Evolutionary conservation across 139 green algal genomes (phyloP), one percentile per base, ranked within the genome.

Genomic region (Tetraselmis striata): DNA sequence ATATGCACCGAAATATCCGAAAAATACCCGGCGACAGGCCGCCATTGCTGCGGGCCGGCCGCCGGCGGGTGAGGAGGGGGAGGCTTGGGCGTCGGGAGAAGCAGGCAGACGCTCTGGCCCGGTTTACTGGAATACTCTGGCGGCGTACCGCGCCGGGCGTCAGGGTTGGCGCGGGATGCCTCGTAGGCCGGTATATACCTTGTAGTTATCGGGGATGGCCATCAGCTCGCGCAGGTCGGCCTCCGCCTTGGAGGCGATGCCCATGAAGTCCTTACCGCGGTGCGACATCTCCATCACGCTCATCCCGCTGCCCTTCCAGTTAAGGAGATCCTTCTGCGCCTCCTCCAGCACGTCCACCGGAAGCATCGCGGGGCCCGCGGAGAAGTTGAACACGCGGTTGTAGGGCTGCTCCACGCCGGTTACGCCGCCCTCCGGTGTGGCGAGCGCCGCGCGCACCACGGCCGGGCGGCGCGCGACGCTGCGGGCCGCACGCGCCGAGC

Each of bases 271-370:
- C 87, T 98, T 98, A 79, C 95, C 93, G 77, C 97, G 92, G 85
- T 99, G 97, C 77, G 86, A 95, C 97, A 99, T 99, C 92, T 99
- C 97, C 94, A 98, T 98, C 22, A 99, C 95, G 84, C 88, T 95
- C 92, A 97, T 97, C 79, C 97, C 96, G 79, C 80, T 89, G 67
- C 90, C 90, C 30, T 92, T 87, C 89, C 91, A 99, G 91, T 98
- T 97, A n/a, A 99, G 77, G 29, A 98, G 83, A n/a, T 99, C 97
- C 22, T 79, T 83, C 88, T 98, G 94, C 0, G 95, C 92, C 79
- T 94, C 74, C 88, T 98, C 89, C 80, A 99, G 91, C 29, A 99
- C 97, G 30, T 95, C 90, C 24, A 96, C 28, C 5, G 95, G 96
- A 59, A 99, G 90, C 24, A 90, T 91, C 1, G 97, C 97, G 1